Base-by-base conservation (phyloP, 163 green algal species). In the Smithsoniella earleae region DNA sequence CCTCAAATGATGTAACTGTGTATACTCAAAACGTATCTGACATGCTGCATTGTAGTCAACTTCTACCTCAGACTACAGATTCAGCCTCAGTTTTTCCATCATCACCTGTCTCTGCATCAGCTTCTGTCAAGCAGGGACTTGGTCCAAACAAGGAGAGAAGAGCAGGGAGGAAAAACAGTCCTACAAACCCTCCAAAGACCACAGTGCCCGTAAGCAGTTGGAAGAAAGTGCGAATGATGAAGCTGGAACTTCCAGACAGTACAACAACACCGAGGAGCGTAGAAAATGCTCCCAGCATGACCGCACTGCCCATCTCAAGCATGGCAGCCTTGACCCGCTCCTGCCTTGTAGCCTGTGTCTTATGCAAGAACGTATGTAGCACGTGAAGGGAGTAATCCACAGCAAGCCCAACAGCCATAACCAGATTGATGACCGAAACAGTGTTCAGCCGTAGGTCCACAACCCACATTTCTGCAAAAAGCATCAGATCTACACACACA, bases 351-450 rank as follows among this genome's bases (percentile, higher is more conserved):
- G 55, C 66, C 22, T 77, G 76, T 0, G 54, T 73, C 8, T 13
- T 58, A 2, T 25, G 69, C 77, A 81, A 75, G 64, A 81, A 81
- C 73, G 73, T 77, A 45, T 81, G 77, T 2, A 63, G 62, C 27
- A 81, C 72, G 62, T 81, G 74, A 0, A 79, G 62, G 3, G 65
- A 75, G 73, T 83, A 83, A 62, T 83, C 79, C 2, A 79, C 66
- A 2, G 79, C 66, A 22, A 69, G 58, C 6, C 58, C 58, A 16
- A 69, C 80, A 44, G 79, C 79, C 79, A 83, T 83, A 58, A 80
- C 75, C 78, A 83, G 78, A 73, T 83, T 83, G 78, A 83, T 78
- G 37, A 81, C 54, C 44, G 79, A 83, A 2, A 83, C 78, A 36
- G 80, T 73, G 66, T 85, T 85, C 72, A 85, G 82, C 38, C 74